phyloP scores from a whole-genome alignment of 257 asterid species.

The Galeopsis tetrahit region DNA sequence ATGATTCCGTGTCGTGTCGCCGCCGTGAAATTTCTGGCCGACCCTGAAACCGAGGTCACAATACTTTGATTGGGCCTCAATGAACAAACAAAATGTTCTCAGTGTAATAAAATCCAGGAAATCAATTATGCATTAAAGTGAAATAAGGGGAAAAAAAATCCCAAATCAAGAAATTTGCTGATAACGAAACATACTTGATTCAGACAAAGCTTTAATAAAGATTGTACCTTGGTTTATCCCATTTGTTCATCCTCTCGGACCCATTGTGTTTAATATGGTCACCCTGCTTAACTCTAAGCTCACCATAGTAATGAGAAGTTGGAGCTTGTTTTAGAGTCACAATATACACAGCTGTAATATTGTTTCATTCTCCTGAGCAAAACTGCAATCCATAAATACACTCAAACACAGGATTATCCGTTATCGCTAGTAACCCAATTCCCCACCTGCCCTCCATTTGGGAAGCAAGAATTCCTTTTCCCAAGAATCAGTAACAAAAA shows the following conservation, averaged over 20 bases:
- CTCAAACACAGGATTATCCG: constrained; percentile 56
- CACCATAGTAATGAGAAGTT: constrained; percentile 56
- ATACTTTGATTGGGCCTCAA: not conserved
- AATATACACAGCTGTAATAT: constrained; percentile 68
- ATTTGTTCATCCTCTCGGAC: constrained; percentile 54
- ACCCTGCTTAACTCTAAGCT: constrained; percentile 53
- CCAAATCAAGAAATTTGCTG: constrained; percentile 23
- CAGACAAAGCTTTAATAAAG: not conserved
- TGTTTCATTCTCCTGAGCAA: constrained; percentile 51
- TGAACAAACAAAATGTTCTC: constrained; percentile 8
- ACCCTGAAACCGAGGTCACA: not conserved
- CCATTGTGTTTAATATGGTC: constrained; percentile 45
- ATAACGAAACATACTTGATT: constrained; percentile 13
- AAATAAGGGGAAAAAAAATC: not conserved
- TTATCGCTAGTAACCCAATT: constrained; percentile 36
- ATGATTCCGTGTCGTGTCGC: too few relatives aligned
- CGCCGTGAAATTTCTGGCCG: too few relatives aligned
- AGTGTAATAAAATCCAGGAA: constrained; percentile 10
- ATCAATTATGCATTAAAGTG: constrained; percentile 7
- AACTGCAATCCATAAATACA: constrained; percentile 46
- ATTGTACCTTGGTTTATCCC: constrained; percentile 55
- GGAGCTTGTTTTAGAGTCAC: constrained; percentile 86
- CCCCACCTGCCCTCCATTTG: constrained; percentile 58
- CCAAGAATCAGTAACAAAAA: constrained; percentile 29
- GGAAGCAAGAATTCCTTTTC: constrained; percentile 5